Evolutionary conservation across 257 asterid genomes (phyloP).

Genomic region (Marsdenia floribunda): DNA sequence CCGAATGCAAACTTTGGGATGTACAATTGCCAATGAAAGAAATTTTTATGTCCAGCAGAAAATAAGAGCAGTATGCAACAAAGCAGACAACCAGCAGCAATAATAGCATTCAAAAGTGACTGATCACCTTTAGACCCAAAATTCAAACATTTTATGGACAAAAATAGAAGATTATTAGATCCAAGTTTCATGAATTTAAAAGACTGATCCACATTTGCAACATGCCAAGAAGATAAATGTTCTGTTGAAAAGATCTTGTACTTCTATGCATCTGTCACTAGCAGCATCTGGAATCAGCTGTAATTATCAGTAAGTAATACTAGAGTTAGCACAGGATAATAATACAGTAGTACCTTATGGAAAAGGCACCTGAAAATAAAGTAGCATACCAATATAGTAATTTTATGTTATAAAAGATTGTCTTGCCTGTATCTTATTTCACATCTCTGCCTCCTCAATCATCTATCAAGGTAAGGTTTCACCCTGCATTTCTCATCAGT

Average conservation of each 20-base stretch:
- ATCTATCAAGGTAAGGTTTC: not conserved
- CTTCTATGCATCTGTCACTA: constrained; percentile 28
- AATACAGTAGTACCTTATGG: not conserved
- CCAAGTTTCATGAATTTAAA: constrained; percentile 45
- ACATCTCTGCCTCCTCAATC: too few species aligned
- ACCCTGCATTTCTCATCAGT: not conserved
- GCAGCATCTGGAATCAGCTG: constrained; percentile 39
- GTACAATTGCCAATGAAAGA: constrained; percentile 33
- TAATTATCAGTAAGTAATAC: constrained; percentile 16
- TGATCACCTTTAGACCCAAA: constrained; percentile 37
- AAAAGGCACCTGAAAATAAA: not conserved
- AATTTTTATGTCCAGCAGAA: constrained; percentile 45
- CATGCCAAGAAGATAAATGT: constrained; percentile 31
- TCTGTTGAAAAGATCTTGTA: constrained; percentile 18
- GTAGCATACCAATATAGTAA: constrained; percentile 9
- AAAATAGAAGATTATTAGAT: constrained; percentile 46
- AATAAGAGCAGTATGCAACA: constrained; percentile 37
- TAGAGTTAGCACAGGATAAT: not conserved
- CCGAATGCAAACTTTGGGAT: constrained; percentile 31
- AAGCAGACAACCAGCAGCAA: constrained; percentile 66
- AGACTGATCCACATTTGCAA: constrained; percentile 31
- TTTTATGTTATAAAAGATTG: too few species aligned
- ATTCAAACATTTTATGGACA: constrained; percentile 50
- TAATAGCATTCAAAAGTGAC: constrained; percentile 51
- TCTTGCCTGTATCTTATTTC: too few species aligned